Percentiles rank a stretch among this genome's conserved stretches.
These are phyloP conservation scores for Hypocrella siamensis DNA, from an alignment of 2,329 filamentous ascomycete genomes.

Conservation along the genomic window DNA sequence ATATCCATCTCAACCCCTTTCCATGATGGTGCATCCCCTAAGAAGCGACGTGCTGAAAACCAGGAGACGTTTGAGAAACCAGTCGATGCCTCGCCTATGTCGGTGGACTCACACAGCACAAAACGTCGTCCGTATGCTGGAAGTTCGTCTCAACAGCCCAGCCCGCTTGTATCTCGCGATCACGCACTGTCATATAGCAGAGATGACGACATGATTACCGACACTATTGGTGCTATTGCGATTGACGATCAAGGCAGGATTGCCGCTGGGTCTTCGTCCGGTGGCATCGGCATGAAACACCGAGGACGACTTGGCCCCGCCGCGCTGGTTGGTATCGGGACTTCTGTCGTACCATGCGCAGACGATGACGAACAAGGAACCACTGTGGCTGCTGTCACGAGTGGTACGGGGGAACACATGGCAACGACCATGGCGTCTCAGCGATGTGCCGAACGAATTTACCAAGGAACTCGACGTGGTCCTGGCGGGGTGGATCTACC, in stretches of 20 bases:
- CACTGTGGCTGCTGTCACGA: conserved; percentile 72
- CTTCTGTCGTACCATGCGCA: conserved; percentile 69
- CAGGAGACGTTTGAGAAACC: neutral
- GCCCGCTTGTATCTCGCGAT: conserved; percentile 2
- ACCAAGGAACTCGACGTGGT: conserved; percentile 48
- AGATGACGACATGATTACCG: conserved; percentile 54
- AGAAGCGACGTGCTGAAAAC: conserved; percentile 4
- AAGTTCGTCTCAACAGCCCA: no score
- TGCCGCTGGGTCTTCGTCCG: conserved; percentile 88
- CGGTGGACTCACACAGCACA: conserved; percentile 10
- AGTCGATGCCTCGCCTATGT: neutral
- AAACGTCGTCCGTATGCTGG: no score
- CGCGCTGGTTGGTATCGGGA: conserved; percentile 81
- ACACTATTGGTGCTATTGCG: conserved; percentile 92
- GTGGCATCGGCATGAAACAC: conserved; percentile 97
- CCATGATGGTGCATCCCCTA: conserved; percentile 8
- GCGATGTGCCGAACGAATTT: conserved; percentile 73
- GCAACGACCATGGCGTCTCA: conserved; percentile 84
- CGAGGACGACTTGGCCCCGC: conserved; percentile 82
- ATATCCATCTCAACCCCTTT: neutral
- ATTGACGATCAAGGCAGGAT: conserved; percentile 77
- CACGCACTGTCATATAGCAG: conserved; percentile 9
- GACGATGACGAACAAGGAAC: conserved; percentile 51
- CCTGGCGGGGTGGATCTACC: conserved; percentile 44
- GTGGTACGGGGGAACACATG: conserved; percentile 96